Conservation (phyloP, 2,329 filamentous ascomycete genomes). For the Didymosphaeria variabile region DNA sequence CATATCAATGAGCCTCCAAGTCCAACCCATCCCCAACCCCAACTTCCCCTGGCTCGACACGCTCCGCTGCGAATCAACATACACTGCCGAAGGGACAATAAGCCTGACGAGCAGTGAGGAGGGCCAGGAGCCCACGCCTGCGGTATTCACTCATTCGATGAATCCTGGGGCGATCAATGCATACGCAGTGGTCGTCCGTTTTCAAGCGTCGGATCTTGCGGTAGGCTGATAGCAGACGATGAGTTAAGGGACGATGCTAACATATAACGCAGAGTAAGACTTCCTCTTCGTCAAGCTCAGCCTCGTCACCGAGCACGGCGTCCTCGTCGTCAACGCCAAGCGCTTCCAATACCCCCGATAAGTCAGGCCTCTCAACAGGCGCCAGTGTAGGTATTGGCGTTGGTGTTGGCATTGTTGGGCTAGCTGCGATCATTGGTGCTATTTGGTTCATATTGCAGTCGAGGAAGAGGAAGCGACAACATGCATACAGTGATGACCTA, state of each 20-base stretch:
- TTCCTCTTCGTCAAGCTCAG: neutral
- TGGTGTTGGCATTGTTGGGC: neutral
- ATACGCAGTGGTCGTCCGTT: constrained; percentile 9
- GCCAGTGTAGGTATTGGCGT: constrained; percentile 13
- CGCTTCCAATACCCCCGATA: neutral
- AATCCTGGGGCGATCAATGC: constrained; percentile 10
- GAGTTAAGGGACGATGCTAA: neutral
- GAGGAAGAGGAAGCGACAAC: neutral
- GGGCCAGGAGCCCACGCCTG: neutral
- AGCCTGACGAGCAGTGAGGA: neutral
- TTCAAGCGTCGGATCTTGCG: constrained; percentile 7
- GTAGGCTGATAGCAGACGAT: neutral
- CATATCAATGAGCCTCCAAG: neutral
- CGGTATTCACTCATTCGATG: neutral
- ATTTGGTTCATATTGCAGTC: constrained; percentile 3
- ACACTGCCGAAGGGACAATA: neutral
- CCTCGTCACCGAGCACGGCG: neutral
- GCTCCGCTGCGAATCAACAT: constrained; percentile 3
- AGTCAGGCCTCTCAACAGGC: constrained; percentile 4
- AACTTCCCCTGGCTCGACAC: constrained; percentile 9
- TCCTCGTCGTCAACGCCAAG: neutral
- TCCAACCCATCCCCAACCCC: neutral
- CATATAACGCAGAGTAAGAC: neutral
- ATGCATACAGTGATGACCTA: neutral
- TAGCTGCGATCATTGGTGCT: constrained; percentile 3